Conservation (phyloP, 768 basidiomycete genomes). For the Termitomyces sp. region DNA sequence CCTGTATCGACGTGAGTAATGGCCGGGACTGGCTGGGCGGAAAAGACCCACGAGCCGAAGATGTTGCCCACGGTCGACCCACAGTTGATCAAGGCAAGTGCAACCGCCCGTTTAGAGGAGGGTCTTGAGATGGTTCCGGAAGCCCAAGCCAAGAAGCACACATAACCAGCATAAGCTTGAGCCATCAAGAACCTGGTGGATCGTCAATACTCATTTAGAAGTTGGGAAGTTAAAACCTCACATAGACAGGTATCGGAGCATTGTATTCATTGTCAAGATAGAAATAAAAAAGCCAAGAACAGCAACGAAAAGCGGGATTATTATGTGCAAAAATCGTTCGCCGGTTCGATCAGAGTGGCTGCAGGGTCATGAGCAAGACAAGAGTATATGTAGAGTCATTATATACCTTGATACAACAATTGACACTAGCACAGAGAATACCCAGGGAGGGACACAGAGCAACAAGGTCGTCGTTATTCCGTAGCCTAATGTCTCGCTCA, state of each 20-base stretch:
- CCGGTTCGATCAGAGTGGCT: constrained; percentile 73
- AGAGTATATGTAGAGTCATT: constrained; percentile 16
- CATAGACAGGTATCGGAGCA: constrained; percentile 67
- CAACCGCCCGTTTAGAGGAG: constrained; percentile 77
- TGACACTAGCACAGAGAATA: constrained; percentile 55
- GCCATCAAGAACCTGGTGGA: constrained; percentile 62
- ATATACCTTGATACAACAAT: constrained; percentile 42
- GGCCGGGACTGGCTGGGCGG: not conserved
- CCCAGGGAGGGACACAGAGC: constrained; percentile 80
- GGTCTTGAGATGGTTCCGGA: constrained; percentile 61
- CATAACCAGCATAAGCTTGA: constrained; percentile 68
- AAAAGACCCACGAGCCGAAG: constrained; percentile 63
- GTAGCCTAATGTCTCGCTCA: constrained; percentile 69
- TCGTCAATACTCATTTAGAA: not conserved
- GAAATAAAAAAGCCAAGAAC: constrained; percentile 73
- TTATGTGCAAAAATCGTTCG: constrained; percentile 74
- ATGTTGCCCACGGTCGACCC: constrained; percentile 84
- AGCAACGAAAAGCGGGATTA: constrained; percentile 50
- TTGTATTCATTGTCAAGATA: constrained; percentile 62
- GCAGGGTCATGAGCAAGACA: constrained; percentile 1
- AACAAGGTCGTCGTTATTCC: constrained; percentile 59
- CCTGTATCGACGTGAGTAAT: constrained; percentile 22
- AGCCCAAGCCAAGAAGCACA: constrained; percentile 51
- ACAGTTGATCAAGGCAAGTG: constrained; percentile 74
- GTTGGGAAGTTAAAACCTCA: constrained; percentile 22